Evolutionary conservation across 306 rosid species (phyloP).

Genomic region (Hippophae tibetana): DNA sequence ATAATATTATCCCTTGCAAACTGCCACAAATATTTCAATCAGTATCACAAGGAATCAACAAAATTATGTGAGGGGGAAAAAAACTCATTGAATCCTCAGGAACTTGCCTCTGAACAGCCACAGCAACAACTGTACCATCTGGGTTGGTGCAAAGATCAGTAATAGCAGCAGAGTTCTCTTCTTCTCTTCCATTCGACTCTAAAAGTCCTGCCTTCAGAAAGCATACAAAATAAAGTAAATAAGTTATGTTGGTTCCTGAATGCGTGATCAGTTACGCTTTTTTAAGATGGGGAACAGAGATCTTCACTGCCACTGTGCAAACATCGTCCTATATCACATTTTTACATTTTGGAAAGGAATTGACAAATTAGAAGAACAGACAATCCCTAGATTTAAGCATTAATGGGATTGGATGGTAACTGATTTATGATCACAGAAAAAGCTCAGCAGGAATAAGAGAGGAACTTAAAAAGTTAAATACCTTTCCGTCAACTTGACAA

Average conservation of each 20-base stretch:
- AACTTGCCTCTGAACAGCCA: conserved; percentile 76
- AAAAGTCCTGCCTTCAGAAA: conserved; percentile 69
- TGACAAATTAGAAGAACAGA: too few relatives aligned
- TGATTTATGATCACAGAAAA: background rate
- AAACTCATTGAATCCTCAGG: conserved; percentile 5
- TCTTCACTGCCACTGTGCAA: too few relatives aligned
- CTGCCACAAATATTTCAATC: conserved; percentile 31
- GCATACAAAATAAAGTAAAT: conserved; percentile 24
- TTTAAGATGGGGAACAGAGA: too few relatives aligned
- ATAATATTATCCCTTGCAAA: conserved; percentile 68
- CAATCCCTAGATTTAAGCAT: too few relatives aligned
- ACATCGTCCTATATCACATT: too few relatives aligned
- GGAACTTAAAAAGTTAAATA: conserved; percentile 19
- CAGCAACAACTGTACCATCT: conserved; percentile 66
- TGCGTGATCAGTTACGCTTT: too few relatives aligned
- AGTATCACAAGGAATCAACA: conserved; percentile 11
- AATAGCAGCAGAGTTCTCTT: conserved; percentile 42
- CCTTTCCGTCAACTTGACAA: conserved; percentile 67
- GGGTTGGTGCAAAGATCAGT: conserved; percentile 52
- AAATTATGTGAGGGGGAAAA: conserved; percentile 9
- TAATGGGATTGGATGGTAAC: too few relatives aligned
- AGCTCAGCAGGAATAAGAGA: conserved; percentile 5
- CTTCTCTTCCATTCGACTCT: conserved; percentile 45
- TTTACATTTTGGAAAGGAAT: too few relatives aligned
- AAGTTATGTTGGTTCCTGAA: background rate